Evolutionary conservation across 306 rosid species (phyloP).

Genomic region (Trifolium fragiferum): DNA sequence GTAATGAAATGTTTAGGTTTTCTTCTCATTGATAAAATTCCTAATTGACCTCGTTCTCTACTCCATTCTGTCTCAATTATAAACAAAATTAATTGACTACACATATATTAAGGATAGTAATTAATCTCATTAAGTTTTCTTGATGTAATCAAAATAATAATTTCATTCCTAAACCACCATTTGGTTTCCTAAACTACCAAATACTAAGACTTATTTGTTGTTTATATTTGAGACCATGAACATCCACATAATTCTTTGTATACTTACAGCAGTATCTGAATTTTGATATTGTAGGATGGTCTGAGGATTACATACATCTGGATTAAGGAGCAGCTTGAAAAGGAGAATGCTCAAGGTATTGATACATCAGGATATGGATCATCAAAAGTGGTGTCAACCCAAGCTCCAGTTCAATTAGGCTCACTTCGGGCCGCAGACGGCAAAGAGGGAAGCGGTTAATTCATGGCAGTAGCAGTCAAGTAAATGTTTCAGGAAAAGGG

Average conservation of each 20-base stretch:
- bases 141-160: too few relatives aligned
- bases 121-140: too few relatives aligned
- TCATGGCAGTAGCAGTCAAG: slow-evolving; percentile 11
- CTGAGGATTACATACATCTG: slow-evolving; percentile 88
- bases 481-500: slow-evolving; percentile 26
- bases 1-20: slow-evolving; percentile 17
- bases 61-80: too few relatives aligned
- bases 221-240: not conserved
- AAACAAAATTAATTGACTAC: too few relatives aligned
- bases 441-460: slow-evolving; percentile 61
- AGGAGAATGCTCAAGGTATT: slow-evolving; percentile 73
- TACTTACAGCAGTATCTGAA: slow-evolving; percentile 33
- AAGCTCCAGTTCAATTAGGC: slow-evolving; percentile 96
- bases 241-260: slow-evolving; percentile 13
- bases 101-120: too few relatives aligned
- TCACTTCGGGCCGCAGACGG: slow-evolving; percentile 95
- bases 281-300: slow-evolving; percentile 71
- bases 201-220: too few relatives aligned
- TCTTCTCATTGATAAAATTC: not conserved
- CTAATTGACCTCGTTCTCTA: not conserved
- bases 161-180: too few relatives aligned
- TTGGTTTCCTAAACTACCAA: too few relatives aligned
- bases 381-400: slow-evolving; percentile 95
- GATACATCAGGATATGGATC: slow-evolving; percentile 79
- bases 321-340: slow-evolving; percentile 97